Evolutionary conservation across 2,329 filamentous ascomycete genomes (phyloP).

Genomic region (Alternaria burnsii): DNA sequence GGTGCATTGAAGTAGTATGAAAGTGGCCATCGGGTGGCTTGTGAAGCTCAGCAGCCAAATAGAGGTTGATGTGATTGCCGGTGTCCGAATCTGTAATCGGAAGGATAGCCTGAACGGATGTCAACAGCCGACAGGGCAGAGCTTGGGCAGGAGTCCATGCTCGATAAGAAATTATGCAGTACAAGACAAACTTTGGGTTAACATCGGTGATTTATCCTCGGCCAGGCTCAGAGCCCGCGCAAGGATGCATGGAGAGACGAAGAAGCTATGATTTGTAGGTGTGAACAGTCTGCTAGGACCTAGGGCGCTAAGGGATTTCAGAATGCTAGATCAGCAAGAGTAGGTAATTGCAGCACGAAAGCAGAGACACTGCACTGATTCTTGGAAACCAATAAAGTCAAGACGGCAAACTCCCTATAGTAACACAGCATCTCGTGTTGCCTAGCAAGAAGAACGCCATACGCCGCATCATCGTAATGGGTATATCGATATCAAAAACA

Average conservation of each 20-base stretch:
- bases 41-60: neutral
- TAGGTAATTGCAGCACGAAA: neutral
- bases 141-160: neutral
- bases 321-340: neutral
- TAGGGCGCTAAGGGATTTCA: neutral
- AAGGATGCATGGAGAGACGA: neutral
- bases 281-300: neutral
- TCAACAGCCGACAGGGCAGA: neutral
- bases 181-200: neutral
- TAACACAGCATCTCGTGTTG: neutral
- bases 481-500: slow-evolving; percentile 36
- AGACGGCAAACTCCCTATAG: neutral
- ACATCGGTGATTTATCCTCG: neutral
- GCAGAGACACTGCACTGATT: neutral
- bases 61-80: neutral
- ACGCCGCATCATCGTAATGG: slow-evolving; percentile 31
- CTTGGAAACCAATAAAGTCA: neutral
- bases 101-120: neutral
- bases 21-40: neutral
- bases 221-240: neutral
- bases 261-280: too few species aligned
- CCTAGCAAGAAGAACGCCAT: slow-evolving; percentile 19
- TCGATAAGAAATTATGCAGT: neutral
- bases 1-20: neutral
- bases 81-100: neutral